Conservation (phyloP, 345 rosid species). For the Corchorus capsularis region DNA sequence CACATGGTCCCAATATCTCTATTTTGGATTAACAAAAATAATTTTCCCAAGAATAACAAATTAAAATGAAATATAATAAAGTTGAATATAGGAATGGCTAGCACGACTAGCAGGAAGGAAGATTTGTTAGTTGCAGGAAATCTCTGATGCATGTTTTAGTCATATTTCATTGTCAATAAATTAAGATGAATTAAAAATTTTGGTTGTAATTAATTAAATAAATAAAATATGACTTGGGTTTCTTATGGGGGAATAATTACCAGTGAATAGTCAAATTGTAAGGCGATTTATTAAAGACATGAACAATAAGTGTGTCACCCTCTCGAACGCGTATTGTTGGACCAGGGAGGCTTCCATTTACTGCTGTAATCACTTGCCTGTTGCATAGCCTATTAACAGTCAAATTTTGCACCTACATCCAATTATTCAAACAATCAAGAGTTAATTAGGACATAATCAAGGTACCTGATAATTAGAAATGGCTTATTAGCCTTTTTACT, state of each 20-base stretch:
- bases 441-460: no score
- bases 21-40: no score
- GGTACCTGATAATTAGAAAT: no score
- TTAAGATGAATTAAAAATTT: not conserved
- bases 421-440: not conserved
- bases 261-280: conserved; percentile 86
- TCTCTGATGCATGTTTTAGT: not conserved
- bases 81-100: not conserved
- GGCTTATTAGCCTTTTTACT: no score
- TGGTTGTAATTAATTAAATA: no score
- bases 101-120: not conserved
- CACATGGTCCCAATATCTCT: no score
- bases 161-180: not conserved
- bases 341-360: conserved; percentile 80
- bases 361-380: conserved; percentile 62
- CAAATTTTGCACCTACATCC: conserved; percentile 66
- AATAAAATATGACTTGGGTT: not conserved
- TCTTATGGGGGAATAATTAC: conserved; percentile 35
- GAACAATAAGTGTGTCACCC: conserved; percentile 78
- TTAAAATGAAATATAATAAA: no score
- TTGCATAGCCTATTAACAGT: conserved; percentile 56
- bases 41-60: no score
- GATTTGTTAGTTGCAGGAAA: not conserved
- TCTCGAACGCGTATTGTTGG: conserved; percentile 61
- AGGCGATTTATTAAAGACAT: conserved; percentile 77